Evolutionary conservation across 2,329 filamentous ascomycete genomes (phyloP), one percentile per base, ranked within the genome.

Genomic region (Nectriaceae sp.): DNA sequence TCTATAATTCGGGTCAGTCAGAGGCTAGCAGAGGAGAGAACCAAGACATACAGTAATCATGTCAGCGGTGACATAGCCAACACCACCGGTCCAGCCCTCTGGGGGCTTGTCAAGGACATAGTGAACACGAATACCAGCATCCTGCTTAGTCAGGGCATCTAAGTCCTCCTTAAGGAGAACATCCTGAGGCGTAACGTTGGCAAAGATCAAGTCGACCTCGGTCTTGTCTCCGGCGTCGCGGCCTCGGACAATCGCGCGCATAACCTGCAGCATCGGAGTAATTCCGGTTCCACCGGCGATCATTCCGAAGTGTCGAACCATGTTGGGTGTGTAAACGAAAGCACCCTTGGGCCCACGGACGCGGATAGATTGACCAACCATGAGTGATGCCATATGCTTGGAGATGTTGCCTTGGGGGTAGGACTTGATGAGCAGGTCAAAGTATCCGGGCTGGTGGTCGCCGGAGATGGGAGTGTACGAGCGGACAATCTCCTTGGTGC

Each of bases 331-430:
- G 77, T 99, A 99, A 55, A 96, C 89, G 80, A 99, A 97, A 62
- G 93, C 93, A 62, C 94, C 94, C 82, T 97, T 97, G 72, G 94
- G 94, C 10, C 94, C 94, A 63, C 84, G 86, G 63, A 97, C 87
- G 69, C 90, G 90, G 80, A 99, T 94, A 53, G 82, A 87, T 72
- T 96, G 85, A 53, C 93, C 92, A 52, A 97, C 80, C 55, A 82
- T 82, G 54, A 99, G 82, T 11, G 83, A 85, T 40, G 90, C 89
- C 75, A 99, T 85, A 74, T 96, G 81, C 76, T 90, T 92, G 70
- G 89, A 95, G 79, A 99, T 97, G 78, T 97, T 97, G 63, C 94
- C 94, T 60, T 90, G 92, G 3, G 92, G 90, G 75, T 99, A 99
- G 21, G 91, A 91, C 80, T 99, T 99, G 80, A 99, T 92, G 63